phyloP scores from a whole-genome alignment of 2,329 filamentous ascomycete genomes.

The Ascomycota sp. region DNA sequence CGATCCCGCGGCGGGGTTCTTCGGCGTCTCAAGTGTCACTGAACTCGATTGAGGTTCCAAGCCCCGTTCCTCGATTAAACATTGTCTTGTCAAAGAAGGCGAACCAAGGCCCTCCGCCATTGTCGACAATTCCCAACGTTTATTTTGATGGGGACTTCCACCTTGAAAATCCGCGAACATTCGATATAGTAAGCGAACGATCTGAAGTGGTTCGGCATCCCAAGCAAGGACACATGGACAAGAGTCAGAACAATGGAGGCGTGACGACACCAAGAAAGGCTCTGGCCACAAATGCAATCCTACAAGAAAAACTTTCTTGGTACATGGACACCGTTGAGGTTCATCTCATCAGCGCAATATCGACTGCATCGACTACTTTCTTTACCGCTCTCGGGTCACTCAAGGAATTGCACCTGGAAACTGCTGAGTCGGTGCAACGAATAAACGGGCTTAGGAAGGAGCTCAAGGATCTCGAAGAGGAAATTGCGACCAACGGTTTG shows the following conservation, averaged over 20 bases:
- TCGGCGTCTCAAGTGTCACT: constrained; percentile 26
- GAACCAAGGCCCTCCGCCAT: constrained; percentile 55
- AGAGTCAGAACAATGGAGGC: constrained; percentile 33
- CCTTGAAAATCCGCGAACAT: constrained; percentile 85
- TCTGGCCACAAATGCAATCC: constrained; percentile 83
- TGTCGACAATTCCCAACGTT: constrained; percentile 79
- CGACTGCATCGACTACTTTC: constrained; percentile 85
- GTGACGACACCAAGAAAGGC: constrained; percentile 51
- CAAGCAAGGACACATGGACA: constrained; percentile 31
- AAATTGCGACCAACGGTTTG: constrained; percentile 69
- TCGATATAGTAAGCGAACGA: constrained; percentile 88
- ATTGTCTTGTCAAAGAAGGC: constrained; percentile 34
- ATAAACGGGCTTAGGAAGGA: constrained; percentile 70
- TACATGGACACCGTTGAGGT: constrained; percentile 99
- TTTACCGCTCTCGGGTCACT: constrained; percentile 85
- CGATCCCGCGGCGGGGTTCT: constrained; percentile 13
- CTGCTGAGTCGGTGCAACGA: constrained; percentile 70
- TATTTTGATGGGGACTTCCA: constrained; percentile 94
- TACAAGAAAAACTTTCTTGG: constrained; percentile 97
- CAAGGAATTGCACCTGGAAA: constrained; percentile 77
- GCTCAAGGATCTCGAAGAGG: constrained; percentile 59
- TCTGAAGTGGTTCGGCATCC: constrained; percentile 77
- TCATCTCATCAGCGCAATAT: constrained; percentile 89
- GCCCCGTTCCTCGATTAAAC: constrained; percentile 22
- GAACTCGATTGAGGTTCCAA: constrained; percentile 25